These are phyloP conservation scores for Sesbania bispinosa DNA, from an alignment of 306 rosid genomes.

Conservation along the genomic window DNA sequence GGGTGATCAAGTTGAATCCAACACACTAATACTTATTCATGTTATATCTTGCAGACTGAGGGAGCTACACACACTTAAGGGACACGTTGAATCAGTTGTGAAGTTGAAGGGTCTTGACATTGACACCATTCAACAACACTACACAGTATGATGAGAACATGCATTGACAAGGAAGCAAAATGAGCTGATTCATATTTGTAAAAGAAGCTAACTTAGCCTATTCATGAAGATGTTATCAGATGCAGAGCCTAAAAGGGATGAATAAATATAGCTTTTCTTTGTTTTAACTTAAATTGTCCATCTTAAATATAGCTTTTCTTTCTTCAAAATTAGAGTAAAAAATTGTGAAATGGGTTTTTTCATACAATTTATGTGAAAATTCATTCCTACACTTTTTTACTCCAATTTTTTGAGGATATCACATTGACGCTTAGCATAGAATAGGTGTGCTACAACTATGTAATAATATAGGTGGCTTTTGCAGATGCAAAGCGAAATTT, in stretches of 20 bases:
- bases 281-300: neutral
- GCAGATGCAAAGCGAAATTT: neutral
- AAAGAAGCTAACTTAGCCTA: neutral
- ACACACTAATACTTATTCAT: neutral
- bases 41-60: conserved; percentile 40
- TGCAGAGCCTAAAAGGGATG: conserved; percentile 3
- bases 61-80: conserved; percentile 67
- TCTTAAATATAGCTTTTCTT: neutral
- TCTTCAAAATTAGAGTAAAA: neutral
- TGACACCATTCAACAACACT: conserved; percentile 42
- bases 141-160: conserved; percentile 33
- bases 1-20: neutral
- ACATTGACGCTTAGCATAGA: no score
- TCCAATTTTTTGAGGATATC: neutral
- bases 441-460: no score
- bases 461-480: neutral
- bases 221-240: conserved; percentile 8
- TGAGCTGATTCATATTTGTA: neutral
- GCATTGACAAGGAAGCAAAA: neutral
- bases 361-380: neutral
- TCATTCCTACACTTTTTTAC: neutral
- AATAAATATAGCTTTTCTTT: neutral
- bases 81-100: conserved; percentile 56
- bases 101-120: conserved; percentile 56
- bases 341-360: no score